Evolutionary conservation across 768 basidiomycete species (phyloP).

Genomic region (Hygrophorus pudorinus): DNA sequence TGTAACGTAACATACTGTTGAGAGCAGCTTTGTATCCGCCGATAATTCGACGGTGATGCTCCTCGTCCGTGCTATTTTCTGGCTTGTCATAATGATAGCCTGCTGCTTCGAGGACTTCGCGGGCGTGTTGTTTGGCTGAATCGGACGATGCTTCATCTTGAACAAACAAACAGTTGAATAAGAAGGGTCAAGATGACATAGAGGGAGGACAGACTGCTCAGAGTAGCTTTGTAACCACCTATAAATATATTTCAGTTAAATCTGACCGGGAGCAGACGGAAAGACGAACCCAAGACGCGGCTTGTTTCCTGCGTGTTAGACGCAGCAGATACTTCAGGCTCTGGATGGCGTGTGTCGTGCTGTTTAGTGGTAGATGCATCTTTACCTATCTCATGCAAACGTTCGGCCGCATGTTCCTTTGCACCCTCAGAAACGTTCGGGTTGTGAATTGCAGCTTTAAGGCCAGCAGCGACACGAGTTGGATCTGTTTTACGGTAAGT

Average conservation of each 20-base stretch:
- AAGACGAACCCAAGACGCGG: constrained; percentile 7
- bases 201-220: no score
- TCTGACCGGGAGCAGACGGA: neutral
- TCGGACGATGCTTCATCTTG: constrained; percentile 35
- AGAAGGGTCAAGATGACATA: no score
- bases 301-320: neutral
- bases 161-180: neutral
- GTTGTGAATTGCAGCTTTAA: constrained; percentile 46
- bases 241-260: neutral
- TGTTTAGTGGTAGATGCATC: neutral
- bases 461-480: constrained; percentile 41
- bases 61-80: constrained; percentile 17
- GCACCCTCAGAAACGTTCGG: constrained; percentile 45
- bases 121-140: constrained; percentile 43
- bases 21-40: constrained; percentile 51
- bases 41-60: constrained; percentile 36
- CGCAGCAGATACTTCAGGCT: constrained; percentile 5
- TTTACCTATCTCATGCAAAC: constrained; percentile 23
- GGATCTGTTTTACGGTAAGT: constrained; percentile 35
- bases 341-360: neutral
- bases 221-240: no score
- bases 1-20: constrained; percentile 23
- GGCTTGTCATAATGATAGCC: constrained; percentile 24
- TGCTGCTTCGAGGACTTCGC: constrained; percentile 39
- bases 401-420: constrained; percentile 33